A percentile compares a stretch with the other conserved stretches of the same genome.
phyloP scores from a whole-genome alignment of 345 rosid genomes.

The Gossypium australe region DNA sequence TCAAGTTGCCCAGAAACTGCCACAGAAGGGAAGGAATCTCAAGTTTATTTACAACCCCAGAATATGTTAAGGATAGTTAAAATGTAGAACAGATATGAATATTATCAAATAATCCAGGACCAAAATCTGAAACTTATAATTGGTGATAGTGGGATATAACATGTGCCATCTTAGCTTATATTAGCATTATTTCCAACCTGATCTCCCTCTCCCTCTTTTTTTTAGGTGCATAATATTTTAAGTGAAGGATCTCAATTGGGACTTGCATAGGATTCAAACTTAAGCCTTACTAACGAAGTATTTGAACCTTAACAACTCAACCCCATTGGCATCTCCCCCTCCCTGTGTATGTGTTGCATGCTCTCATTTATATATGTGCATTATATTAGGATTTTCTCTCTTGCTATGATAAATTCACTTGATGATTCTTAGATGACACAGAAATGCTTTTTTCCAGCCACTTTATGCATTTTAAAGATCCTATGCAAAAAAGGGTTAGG shows the following conservation, averaged over 20 bases:
- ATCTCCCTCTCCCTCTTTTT: neutral
- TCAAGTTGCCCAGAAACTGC: constrained; percentile 92
- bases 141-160: neutral
- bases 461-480: neutral
- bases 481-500: neutral
- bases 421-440: neutral
- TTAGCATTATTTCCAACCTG: neutral
- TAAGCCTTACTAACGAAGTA: neutral
- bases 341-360: neutral
- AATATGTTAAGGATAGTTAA: neutral
- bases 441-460: neutral
- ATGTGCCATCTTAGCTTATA: neutral
- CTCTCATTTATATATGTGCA: neutral
- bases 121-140: neutral
- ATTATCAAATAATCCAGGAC: neutral
- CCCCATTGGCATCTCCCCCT: neutral
- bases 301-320: neutral
- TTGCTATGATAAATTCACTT: neutral
- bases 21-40: constrained; percentile 9
- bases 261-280: neutral
- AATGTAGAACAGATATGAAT: neutral
- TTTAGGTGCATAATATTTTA: neutral
- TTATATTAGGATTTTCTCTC: neutral
- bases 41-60: neutral
- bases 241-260: neutral